Evolutionary conservation across 441 rosid species (phyloP).

Genomic region (Sinapis alba): DNA sequence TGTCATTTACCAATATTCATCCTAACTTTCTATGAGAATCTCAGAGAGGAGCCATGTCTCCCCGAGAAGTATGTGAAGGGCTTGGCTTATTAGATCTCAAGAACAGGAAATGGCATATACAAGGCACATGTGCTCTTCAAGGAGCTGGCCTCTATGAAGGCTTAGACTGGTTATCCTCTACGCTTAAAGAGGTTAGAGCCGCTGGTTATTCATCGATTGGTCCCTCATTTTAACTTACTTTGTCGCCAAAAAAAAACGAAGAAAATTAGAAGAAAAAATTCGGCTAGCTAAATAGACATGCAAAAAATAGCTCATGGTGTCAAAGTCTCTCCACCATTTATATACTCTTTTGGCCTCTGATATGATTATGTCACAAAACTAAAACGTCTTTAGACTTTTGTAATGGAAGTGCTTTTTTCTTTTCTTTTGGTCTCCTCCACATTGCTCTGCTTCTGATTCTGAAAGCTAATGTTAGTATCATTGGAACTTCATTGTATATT

Average conservation of each 20-base stretch:
- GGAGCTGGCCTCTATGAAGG: conserved; percentile 99
- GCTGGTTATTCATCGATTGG: conserved; percentile 90
- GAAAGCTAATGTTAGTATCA: conserved; percentile 17
- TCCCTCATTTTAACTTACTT: conserved; percentile 58
- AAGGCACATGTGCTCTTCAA: conserved; percentile 92
- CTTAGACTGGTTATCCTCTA: conserved; percentile 87
- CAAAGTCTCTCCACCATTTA: conserved; percentile 33
- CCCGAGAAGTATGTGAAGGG: conserved; percentile 93
- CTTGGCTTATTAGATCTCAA: conserved; percentile 88
- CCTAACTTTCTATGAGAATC: neutral
- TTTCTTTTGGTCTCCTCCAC: neutral
- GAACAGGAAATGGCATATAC: conserved; percentile 99
- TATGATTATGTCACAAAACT: neutral
- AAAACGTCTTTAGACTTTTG: neutral
- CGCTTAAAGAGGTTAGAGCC: conserved; percentile 89
- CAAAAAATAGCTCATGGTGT: conserved; percentile 21
- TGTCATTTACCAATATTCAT: neutral
- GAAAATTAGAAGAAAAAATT: too few relatives aligned
- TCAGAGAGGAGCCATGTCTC: conserved; percentile 97
- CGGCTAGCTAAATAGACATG: neutral
- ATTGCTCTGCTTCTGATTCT: conserved; percentile 5
- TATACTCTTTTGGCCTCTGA: conserved; percentile 23
- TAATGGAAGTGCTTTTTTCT: conserved; percentile 11
- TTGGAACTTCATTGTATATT: conserved; percentile 31
- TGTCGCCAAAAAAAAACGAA: conserved; percentile 29